A percentile compares a stretch with the other conserved stretches of the same genome.
Conservation (phyloP, 2,329 filamentous ascomycete genomes). For the Periglandula ipomoeae region DNA sequence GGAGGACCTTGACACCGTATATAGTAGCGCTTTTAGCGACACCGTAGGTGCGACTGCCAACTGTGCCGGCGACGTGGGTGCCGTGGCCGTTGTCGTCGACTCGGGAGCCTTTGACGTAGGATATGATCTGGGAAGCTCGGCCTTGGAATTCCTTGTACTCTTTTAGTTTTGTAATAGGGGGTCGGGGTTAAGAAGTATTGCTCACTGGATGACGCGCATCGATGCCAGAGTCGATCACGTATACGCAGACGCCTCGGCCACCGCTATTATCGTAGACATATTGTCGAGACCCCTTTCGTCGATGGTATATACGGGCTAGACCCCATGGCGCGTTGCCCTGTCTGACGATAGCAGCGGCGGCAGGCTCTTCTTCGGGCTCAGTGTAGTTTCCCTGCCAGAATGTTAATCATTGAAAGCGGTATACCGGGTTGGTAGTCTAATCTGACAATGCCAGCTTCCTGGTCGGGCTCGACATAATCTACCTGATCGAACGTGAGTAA, state of each 20-base stretch:
- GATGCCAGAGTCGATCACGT: slow-evolving; percentile 35
- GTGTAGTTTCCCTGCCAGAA: too few species aligned
- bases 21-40: slow-evolving; percentile 29
- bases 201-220: slow-evolving; percentile 22
- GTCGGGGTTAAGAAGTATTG: not conserved
- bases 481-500: slow-evolving; percentile 17
- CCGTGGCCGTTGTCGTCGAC: slow-evolving; percentile 17
- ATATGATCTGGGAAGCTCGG: slow-evolving; percentile 26
- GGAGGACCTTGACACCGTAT: slow-evolving; percentile 31
- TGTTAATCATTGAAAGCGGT: too few species aligned
- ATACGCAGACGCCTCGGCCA: slow-evolving; percentile 27
- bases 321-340: slow-evolving; percentile 29
- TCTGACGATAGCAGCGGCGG: slow-evolving; percentile 10
- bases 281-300: slow-evolving; percentile 9
- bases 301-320: slow-evolving; percentile 24
- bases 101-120: slow-evolving; percentile 22
- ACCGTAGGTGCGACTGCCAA: slow-evolving; percentile 25
- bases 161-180: not conserved
- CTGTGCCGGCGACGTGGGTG: slow-evolving; percentile 27
- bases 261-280: slow-evolving; percentile 26
- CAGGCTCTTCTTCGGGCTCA: too few species aligned
- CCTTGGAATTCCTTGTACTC: slow-evolving; percentile 26
- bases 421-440: too few species aligned
- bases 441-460: too few species aligned
- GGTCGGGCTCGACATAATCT: slow-evolving; percentile 29